Percentiles rank a stretch among this genome's conserved stretches.
Conservation (phyloP, 2,329 filamentous ascomycete species). For the Aspergillus cejpii region DNA sequence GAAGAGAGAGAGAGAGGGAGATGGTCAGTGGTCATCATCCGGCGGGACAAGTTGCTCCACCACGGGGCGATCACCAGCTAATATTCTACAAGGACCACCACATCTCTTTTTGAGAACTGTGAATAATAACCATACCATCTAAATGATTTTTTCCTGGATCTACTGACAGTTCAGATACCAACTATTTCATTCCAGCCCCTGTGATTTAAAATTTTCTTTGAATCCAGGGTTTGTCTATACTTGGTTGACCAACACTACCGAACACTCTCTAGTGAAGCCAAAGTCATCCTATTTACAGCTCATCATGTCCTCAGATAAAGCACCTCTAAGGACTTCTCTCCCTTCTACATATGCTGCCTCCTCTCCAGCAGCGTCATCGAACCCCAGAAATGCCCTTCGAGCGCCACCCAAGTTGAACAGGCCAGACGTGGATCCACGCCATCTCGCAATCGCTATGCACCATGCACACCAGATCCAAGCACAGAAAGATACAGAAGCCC, state of each 20-base stretch:
- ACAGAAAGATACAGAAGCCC: constrained; percentile 67
- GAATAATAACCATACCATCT: too few relatives aligned
- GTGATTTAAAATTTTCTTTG: constrained; percentile 3
- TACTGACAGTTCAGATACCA: background rate
- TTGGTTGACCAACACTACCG: constrained; percentile 5
- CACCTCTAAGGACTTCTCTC: constrained; percentile 57
- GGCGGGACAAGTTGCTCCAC: constrained; percentile 31
- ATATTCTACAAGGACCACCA: constrained; percentile 14
- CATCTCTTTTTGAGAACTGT: too few relatives aligned
- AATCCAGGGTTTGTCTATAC: constrained; percentile 16
- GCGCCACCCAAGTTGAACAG: constrained; percentile 24
- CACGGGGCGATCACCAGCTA: constrained; percentile 33
- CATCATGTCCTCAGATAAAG: constrained; percentile 36
- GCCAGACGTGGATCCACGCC: constrained; percentile 41
- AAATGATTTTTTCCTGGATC: too few relatives aligned
- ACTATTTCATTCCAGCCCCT: too few relatives aligned
- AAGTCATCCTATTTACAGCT: background rate
- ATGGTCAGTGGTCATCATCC: constrained; percentile 26
- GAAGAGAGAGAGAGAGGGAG: constrained; percentile 3
- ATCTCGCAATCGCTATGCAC: constrained; percentile 62
- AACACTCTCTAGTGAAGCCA: background rate
- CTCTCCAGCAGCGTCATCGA: constrained; percentile 37
- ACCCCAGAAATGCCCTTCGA: constrained; percentile 36
- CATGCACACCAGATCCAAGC: constrained; percentile 78
- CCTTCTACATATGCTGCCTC: constrained; percentile 38